A percentile compares a stretch with the other conserved stretches of the same genome.
These are phyloP conservation scores for Coemansia erecta DNA, from an alignment of 192 early-diverging fungal genomes.

Conservation along the genomic window DNA sequence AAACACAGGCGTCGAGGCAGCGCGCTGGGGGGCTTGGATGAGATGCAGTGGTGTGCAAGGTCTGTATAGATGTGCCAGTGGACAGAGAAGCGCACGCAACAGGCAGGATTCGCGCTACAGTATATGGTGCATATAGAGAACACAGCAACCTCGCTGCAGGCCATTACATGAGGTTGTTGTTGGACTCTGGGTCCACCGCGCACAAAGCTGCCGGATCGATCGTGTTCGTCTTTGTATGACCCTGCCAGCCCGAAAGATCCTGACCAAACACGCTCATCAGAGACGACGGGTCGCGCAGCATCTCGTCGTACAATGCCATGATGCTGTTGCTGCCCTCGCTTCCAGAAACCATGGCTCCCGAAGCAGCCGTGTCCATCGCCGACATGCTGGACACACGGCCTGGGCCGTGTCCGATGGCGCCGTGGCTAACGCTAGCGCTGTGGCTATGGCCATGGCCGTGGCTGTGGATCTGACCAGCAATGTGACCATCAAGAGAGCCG, in stretches of 20 bases:
- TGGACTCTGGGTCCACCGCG: slow-evolving; percentile 52
- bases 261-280: slow-evolving; percentile 53
- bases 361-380: slow-evolving; percentile 14
- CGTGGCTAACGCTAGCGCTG: slow-evolving; percentile 13
- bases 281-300: slow-evolving; percentile 50
- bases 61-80: no score
- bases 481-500: slow-evolving; percentile 21
- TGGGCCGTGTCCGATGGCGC: slow-evolving; percentile 10
- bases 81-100: background rate
- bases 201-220: slow-evolving; percentile 54
- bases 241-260: slow-evolving; percentile 52
- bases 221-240: slow-evolving; percentile 52
- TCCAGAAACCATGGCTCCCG: slow-evolving; percentile 14
- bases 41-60: no score
- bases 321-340: slow-evolving; percentile 25
- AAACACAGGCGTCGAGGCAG: no score
- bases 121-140: background rate
- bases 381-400: slow-evolving; percentile 13
- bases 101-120: background rate
- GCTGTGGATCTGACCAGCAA: slow-evolving; percentile 4
- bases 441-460: slow-evolving; percentile 11
- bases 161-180: slow-evolving; percentile 20
- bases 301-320: slow-evolving; percentile 49
- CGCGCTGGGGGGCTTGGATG: no score
- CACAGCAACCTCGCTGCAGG: slow-evolving; percentile 4